phyloP scores from a whole-genome alignment of 495 filamentous ascomycete genomes.

The Penicillium coffeae region DNA sequence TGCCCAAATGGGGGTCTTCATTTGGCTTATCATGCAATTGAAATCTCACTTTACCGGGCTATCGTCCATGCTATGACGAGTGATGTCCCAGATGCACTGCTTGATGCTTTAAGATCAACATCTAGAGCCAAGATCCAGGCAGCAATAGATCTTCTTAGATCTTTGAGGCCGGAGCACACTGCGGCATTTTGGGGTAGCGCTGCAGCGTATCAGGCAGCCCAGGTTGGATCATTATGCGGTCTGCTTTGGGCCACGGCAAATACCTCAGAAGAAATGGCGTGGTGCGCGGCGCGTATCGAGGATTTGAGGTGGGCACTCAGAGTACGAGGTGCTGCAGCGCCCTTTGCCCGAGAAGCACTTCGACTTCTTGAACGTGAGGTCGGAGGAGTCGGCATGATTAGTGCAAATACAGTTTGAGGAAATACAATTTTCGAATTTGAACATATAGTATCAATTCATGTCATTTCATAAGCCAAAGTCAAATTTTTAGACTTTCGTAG shows the following conservation, averaged over 20 bases:
- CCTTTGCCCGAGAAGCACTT: constrained; percentile 17
- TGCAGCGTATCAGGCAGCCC: constrained; percentile 10
- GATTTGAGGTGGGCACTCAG: constrained; percentile 2
- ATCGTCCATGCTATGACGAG: constrained; percentile 65
- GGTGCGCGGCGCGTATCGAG: constrained; percentile 11
- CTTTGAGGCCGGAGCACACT: constrained; percentile 66
- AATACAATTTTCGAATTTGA: too few relatives aligned
- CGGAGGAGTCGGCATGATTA: too few relatives aligned
- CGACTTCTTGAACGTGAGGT: constrained; percentile 18
- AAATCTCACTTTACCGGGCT: constrained; percentile 79
- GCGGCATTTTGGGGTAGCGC: constrained; percentile 61
- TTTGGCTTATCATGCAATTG: constrained; percentile 78
- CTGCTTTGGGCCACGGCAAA: constrained; percentile 15
- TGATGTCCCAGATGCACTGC: constrained; percentile 61
- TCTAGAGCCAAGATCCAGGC: constrained; percentile 55
- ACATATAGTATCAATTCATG: too few relatives aligned
- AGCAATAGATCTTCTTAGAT: constrained; percentile 72
- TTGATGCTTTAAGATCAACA: constrained; percentile 74
- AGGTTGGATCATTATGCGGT: constrained; percentile 16
- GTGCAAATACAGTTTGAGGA: too few relatives aligned
- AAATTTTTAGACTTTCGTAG: too few relatives aligned
- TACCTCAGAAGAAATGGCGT: constrained; percentile 9
- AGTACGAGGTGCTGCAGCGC: constrained; percentile 14
- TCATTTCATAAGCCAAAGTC: too few relatives aligned
- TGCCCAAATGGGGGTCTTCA: constrained; percentile 71